Conservation (phyloP, 1,284 basidiomycete genomes). For the Ceratobasidium sp. region DNA sequence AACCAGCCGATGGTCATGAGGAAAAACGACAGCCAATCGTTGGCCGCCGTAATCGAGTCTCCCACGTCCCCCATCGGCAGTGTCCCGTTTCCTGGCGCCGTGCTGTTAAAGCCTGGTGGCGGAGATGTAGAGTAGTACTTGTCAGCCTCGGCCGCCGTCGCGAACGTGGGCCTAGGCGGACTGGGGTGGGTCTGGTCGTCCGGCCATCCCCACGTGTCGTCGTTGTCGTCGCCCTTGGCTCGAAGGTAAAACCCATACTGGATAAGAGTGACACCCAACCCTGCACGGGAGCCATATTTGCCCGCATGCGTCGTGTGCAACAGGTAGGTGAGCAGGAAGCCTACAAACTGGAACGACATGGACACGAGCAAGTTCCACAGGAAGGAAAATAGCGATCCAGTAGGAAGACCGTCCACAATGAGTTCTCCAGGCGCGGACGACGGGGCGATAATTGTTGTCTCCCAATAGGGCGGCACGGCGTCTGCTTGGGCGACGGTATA, state of each 20-base stretch:
- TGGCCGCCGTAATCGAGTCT: conserved; percentile 54
- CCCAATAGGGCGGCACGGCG: conserved; percentile 95
- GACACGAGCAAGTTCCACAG: conserved; percentile 85
- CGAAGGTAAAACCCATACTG: conserved; percentile 92
- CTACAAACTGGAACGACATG: conserved; percentile 96
- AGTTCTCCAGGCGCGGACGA: conserved; percentile 66
- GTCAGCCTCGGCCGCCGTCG: conserved; percentile 47
- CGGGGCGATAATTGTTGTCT: conserved; percentile 86
- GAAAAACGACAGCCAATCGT: conserved; percentile 88
- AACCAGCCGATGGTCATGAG: conserved; percentile 95
- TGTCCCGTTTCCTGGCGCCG: conserved; percentile 52
- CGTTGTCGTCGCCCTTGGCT: conserved; percentile 53
- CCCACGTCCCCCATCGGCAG: conserved; percentile 49
- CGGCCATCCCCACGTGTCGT: conserved; percentile 48
- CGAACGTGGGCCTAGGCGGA: conserved; percentile 44
- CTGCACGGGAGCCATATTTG: conserved; percentile 92
- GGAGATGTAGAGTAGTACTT: conserved; percentile 48
- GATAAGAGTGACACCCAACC: conserved; percentile 93
- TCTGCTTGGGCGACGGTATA: conserved; percentile 92
- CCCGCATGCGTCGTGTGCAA: conserved; percentile 95
- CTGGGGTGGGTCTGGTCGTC: conserved; percentile 25
- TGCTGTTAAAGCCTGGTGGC: conserved; percentile 47
- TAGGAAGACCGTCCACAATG: conserved; percentile 74
- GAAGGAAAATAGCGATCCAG: conserved; percentile 78
- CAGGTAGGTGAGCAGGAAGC: conserved; percentile 93